Evolutionary conservation across 345 rosid genomes (phyloP), one percentile per base, ranked within the genome.

Genomic region (Salix brachista): DNA sequence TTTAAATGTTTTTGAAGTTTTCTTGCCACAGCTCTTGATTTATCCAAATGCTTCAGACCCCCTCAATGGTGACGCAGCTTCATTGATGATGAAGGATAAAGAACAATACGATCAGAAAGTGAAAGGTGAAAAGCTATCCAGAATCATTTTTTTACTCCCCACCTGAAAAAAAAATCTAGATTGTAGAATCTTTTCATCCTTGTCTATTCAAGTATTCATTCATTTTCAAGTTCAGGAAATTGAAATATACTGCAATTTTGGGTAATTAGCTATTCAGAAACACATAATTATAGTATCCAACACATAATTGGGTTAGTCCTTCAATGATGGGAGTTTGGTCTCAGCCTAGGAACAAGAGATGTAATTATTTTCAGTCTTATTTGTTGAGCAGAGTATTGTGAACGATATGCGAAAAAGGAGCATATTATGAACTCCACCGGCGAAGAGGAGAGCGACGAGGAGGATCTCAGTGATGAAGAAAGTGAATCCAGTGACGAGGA

Each of bases 11-110:
- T 91, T 91, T 80, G 95, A 89, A 83, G 90, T 86, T 34, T 91
- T 89, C 70, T 88, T 89, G 79, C 94, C 92, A 12, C 94, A 91
- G 64, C 90, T 91, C 65, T 81, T 91, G 79, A 90, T 86, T 60
- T 89, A 91, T 80, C 94, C 94, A 56, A 91, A 91, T 76, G 87
- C 92, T 39, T 88, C 92, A 41, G 91, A 91, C 74, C 95, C 95
- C 39, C 83, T 91, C 17, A 91, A 87, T 62, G 88, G 91, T 5
- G 92, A 91, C 76, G 95, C 92, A 19, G 92, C 95, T 48, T 85
- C 92, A 25, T 80, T 91, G 80, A 87, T 91, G 95, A 85, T 91
- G 88, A 89, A 86, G 80, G 92, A 91, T 76, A 80, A 74, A 68
- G 83, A 83, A 73, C 85, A 82, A 68, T 91, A 91, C 69, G 95